Evolutionary conservation across 768 basidiomycete species (phyloP), one percentile per base, ranked within the genome.

Genomic region (Coprinopsis marcescibilis): DNA sequence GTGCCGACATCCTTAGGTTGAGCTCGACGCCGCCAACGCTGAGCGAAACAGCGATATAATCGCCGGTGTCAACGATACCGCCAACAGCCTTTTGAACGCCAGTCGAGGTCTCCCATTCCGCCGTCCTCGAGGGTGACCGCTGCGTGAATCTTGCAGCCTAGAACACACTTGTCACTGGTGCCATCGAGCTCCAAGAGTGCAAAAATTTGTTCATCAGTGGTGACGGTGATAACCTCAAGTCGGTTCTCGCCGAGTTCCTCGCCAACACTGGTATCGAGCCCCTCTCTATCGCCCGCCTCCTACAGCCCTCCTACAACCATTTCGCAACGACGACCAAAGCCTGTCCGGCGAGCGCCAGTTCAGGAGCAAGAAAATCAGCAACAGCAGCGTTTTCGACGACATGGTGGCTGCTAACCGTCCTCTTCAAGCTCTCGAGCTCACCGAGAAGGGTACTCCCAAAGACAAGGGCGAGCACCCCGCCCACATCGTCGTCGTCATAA

Each of bases 21-120:
- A 98, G 96, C 94, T 98, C 75, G 97, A 96, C 96, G 97, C 95
- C 13, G 93, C 90, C 56, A 97, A 99, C 72, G 98, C 95, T 14
- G 96, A 98, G 74, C 87, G 95, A 49, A 98, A 93, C 79, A 85
- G 88, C 56, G 91, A 92, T 52, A 83, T 99, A 65, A 83, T 97
- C 63, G 76, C 87, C 11, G 96, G 95, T 33, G 80, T 97, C 49
- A 98, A 98, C 66, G 94, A 99, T 63, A 94, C 92, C 12, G 85
- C 91, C 2, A 86, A 87, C 56, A 87, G 85, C 61, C 66, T 99
- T 42, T 81, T 99, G 55, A 68, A 71, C 30, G 72, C 93, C 10
- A 89, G 73, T 78, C 17, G 95, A 98, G 65, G 85, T 98, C n/a
- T 92, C 94, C 6, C 95, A 95, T 4, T 95, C 92, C 42, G 77